Evolutionary conservation across 208 protist species (phyloP).

Genomic region (Tetramitus jugosus): DNA sequence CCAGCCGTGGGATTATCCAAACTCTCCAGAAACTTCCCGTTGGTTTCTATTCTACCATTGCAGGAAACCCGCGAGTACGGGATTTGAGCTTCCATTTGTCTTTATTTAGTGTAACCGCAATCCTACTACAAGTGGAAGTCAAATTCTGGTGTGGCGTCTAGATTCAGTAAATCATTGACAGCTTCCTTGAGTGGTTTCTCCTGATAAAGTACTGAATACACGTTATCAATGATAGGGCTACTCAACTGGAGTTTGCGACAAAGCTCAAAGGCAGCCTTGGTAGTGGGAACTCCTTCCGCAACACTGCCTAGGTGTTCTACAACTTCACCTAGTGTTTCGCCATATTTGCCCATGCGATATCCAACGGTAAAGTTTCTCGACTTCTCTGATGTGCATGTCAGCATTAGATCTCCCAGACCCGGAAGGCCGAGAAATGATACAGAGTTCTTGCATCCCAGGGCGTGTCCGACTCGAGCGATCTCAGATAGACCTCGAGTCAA

Average conservation of each 20-base stretch:
- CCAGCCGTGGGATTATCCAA: too few relatives aligned
- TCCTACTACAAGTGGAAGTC: too few relatives aligned
- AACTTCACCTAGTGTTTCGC: neutral
- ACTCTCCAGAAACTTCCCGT: too few relatives aligned
- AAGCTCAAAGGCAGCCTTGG: constrained; percentile 10
- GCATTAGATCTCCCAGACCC: constrained; percentile 18
- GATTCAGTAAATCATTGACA: constrained; percentile 18
- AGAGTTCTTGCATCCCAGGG: neutral
- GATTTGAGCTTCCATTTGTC: too few relatives aligned
- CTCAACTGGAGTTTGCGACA: neutral
- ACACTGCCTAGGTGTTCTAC: neutral
- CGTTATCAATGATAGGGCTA: constrained; percentile 9
- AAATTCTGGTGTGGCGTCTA: too few relatives aligned
- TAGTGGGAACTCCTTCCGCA: constrained; percentile 16
- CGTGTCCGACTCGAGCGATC: neutral
- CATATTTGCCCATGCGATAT: neutral
- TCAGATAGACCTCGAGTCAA: constrained; percentile 19
- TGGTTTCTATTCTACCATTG: too few relatives aligned
- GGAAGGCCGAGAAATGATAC: neutral
- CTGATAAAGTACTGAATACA: constrained; percentile 30
- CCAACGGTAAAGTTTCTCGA: constrained; percentile 23
- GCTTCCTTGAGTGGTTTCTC: constrained; percentile 23
- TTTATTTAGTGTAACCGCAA: too few relatives aligned
- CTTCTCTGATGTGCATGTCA: constrained; percentile 14
- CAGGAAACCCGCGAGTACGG: too few relatives aligned